Conservation (phyloP, 495 filamentous ascomycete genomes). For the Clohesyomyces aquaticus region DNA sequence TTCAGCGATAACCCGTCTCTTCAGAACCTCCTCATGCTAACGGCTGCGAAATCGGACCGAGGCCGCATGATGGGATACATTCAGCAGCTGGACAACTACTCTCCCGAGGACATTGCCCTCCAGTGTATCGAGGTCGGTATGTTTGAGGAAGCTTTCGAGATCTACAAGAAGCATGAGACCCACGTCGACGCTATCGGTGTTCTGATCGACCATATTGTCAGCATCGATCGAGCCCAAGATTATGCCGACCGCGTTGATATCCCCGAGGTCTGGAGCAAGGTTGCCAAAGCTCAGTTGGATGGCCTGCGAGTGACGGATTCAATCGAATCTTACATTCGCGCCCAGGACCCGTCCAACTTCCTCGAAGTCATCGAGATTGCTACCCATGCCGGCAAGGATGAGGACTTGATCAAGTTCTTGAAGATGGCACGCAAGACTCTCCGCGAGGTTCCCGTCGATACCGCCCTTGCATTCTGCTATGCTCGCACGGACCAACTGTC, state of each 20-base stretch:
- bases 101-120: constrained; percentile 86
- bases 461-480: constrained; percentile 88
- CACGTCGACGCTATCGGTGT: constrained; percentile 86
- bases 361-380: constrained; percentile 94
- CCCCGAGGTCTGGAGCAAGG: constrained; percentile 98
- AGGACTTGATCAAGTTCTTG: constrained; percentile 95
- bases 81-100: constrained; percentile 84
- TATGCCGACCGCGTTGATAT: constrained; percentile 95
- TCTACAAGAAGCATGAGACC: constrained; percentile 96
- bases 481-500: constrained; percentile 87
- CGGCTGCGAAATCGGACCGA: constrained; percentile 96
- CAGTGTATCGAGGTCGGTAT: constrained; percentile 94
- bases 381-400: constrained; percentile 95
- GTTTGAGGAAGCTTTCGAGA: constrained; percentile 96
- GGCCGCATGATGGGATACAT: constrained; percentile 96
- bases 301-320: constrained; percentile 91
- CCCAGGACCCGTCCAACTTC: constrained; percentile 90
- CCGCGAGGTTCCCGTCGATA: constrained; percentile 93
- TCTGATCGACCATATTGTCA: constrained; percentile 94
- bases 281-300: constrained; percentile 97
- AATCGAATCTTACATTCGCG: constrained; percentile 96
- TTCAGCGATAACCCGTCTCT: constrained; percentile 97
- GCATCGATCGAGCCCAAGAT: constrained; percentile 95
- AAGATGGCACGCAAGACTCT: constrained; percentile 96
- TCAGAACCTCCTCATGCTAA: constrained; percentile 96